phyloP scores from a whole-genome alignment of 2,329 filamentous ascomycete genomes.

The Nannizziopsis arthrosporioides region DNA sequence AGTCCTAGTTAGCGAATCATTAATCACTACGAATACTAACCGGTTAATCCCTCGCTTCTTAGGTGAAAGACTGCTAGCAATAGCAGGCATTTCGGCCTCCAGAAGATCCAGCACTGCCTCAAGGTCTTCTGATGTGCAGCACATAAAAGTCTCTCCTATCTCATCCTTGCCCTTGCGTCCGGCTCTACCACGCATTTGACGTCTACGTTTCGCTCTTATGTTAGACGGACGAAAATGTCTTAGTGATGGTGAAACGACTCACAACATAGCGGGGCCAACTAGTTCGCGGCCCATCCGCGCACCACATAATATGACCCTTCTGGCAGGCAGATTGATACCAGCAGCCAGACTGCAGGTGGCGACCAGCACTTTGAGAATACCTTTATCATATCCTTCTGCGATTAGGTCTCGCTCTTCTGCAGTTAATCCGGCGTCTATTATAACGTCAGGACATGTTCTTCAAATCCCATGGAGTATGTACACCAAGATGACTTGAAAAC shows the following conservation, averaged over 20 bases:
- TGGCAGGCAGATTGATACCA: slow-evolving; percentile 63
- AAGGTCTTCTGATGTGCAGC: slow-evolving; percentile 56
- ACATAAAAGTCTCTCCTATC: slow-evolving; percentile 64
- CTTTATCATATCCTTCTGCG: slow-evolving; percentile 57
- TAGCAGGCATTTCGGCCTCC: slow-evolving; percentile 58
- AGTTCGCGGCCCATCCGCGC: slow-evolving; percentile 65
- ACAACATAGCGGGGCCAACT: slow-evolving; percentile 65
- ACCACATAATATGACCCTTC: slow-evolving; percentile 63
- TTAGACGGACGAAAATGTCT: slow-evolving; percentile 15
- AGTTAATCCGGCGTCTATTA: slow-evolving; percentile 44
- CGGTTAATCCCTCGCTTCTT: slow-evolving; percentile 58
- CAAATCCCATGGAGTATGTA: no score
- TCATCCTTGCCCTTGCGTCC: slow-evolving; percentile 70
- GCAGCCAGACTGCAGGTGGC: slow-evolving; percentile 72
- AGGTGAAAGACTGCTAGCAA: slow-evolving; percentile 56
- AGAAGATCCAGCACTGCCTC: slow-evolving; percentile 59
- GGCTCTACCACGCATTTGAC: slow-evolving; percentile 68
- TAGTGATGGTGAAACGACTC: slow-evolving; percentile 15
- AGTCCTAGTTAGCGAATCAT: not conserved
- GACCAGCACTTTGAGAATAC: slow-evolving; percentile 57
- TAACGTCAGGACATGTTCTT: no score
- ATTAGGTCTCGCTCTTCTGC: slow-evolving; percentile 64
- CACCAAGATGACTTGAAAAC: slow-evolving; percentile 19
- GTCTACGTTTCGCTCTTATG: slow-evolving; percentile 27
- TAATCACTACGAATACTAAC: slow-evolving; percentile 27